phyloP scores from a whole-genome alignment of 768 basidiomycete species.

The Boletus rubropictus region DNA sequence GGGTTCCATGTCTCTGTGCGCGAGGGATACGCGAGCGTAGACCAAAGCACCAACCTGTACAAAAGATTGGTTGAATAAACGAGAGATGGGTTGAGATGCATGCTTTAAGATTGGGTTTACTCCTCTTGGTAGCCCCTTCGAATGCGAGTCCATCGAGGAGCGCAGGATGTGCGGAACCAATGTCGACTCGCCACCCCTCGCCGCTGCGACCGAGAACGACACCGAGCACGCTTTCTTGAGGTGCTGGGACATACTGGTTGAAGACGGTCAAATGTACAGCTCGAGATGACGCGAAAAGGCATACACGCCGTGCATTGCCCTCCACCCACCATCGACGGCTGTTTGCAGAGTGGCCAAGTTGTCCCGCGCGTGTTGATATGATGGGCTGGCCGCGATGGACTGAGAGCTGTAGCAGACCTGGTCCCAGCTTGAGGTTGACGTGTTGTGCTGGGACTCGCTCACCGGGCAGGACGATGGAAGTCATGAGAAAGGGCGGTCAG shows the following conservation, averaged over 20 bases:
- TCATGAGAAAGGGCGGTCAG: slow-evolving; percentile 33
- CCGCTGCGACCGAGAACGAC: slow-evolving; percentile 73
- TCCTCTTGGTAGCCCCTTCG: slow-evolving; percentile 93
- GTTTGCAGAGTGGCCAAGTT: slow-evolving; percentile 63
- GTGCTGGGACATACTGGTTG: slow-evolving; percentile 79
- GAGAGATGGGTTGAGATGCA: slow-evolving; percentile 4
- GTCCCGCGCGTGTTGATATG: slow-evolving; percentile 64
- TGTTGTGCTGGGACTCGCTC: slow-evolving; percentile 69
- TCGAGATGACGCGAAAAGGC: slow-evolving; percentile 23
- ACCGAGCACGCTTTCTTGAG: slow-evolving; percentile 87
- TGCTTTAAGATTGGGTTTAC: slow-evolving; percentile 90
- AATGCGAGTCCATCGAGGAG: slow-evolving; percentile 88
- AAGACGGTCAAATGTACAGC: not conserved
- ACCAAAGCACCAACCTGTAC: slow-evolving; percentile 81
- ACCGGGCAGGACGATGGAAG: slow-evolving; percentile 68
- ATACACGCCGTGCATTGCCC: slow-evolving; percentile 74
- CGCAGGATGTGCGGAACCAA: slow-evolving; percentile 83
- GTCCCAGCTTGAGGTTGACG: slow-evolving; percentile 80
- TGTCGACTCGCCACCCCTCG: slow-evolving; percentile 91
- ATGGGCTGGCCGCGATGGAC: slow-evolving; percentile 29
- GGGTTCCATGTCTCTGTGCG: slow-evolving; percentile 97
- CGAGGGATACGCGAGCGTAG: slow-evolving; percentile 88
- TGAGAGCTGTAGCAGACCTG: slow-evolving; percentile 60
- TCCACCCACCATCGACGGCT: slow-evolving; percentile 87
- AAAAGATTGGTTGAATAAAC: slow-evolving; percentile 3